These are phyloP conservation scores for Pleurotus giganteus DNA, from an alignment of 768 basidiomycete genomes.

Conservation along the genomic window DNA sequence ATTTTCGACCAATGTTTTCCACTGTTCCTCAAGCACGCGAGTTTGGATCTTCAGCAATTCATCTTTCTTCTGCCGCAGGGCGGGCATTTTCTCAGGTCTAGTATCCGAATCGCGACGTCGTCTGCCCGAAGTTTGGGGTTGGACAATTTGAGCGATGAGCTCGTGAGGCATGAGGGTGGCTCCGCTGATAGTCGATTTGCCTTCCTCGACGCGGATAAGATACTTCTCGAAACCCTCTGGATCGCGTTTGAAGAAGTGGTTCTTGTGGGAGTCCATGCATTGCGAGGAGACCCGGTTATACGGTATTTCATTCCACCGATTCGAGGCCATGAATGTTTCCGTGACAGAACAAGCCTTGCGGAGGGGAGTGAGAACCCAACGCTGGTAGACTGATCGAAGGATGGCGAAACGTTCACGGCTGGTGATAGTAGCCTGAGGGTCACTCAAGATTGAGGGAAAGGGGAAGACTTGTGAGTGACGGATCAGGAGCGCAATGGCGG, in stretches of 20 bases:
- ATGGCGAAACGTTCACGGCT: constrained; percentile 30
- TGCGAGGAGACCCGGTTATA: constrained; percentile 60
- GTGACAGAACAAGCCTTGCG: constrained; percentile 44
- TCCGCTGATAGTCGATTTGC: constrained; percentile 57
- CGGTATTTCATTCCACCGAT: constrained; percentile 53
- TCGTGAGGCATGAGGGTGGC: constrained; percentile 68
- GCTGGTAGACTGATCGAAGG: constrained; percentile 57
- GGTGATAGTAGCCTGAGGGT: constrained; percentile 16
- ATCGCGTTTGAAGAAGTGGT: constrained; percentile 57
- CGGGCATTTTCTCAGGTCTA: background rate
- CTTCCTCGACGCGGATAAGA: constrained; percentile 52
- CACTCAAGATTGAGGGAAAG: constrained; percentile 31
- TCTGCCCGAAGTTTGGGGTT: background rate
- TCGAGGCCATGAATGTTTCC: constrained; percentile 62
- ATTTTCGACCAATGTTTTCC: constrained; percentile 55
- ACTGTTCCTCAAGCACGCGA: constrained; percentile 63
- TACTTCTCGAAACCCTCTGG: constrained; percentile 56
- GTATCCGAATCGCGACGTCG: background rate
- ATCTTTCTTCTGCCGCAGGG: constrained; percentile 15
- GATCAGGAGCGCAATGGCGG: constrained; percentile 58
- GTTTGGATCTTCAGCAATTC: constrained; percentile 30
- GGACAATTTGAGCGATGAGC: constrained; percentile 41
- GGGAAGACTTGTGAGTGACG: constrained; percentile 31
- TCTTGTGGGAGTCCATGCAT: constrained; percentile 60
- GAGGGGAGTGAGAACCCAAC: constrained; percentile 57